Evolutionary conservation across 140 eudicot species (phyloP), one percentile per base, ranked within the genome.

Genomic region (Stevia rebaudiana): DNA sequence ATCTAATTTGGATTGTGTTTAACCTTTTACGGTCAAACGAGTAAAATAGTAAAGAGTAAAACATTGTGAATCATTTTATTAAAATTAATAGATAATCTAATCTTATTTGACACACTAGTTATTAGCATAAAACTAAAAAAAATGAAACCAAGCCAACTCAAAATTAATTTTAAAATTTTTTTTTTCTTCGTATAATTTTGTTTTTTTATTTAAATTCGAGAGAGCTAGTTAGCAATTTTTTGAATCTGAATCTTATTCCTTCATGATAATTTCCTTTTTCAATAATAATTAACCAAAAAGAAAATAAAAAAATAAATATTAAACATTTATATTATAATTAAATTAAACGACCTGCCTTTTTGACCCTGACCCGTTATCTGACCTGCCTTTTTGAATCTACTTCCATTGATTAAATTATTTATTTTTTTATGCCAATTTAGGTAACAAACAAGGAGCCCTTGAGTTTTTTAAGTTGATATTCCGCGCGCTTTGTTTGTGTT

Each of bases 401-500:
- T 8, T 18, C 55, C 55, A 10, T 61, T 0, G 1, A 3, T 50
- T 12, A 31, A 22, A 1, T 0, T 11, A 8, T n/a, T 16, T 31
- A 4, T 37, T 11, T 66, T 37, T 48, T 55, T 30, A 31, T 42
- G 31, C 28, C 50, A 43, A 54, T 61, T 37, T 72, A 92, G 98
- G 98, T 66, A 71, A 85, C 83, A 92, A 88, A 46, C 96, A 92
- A 65, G 98, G 98, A 59, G 81, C 95, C 22, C 31, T 85, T 3
- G 98, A 92, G 74, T 88, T 83, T 77, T 70, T 92, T 42, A 92
- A 92, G 82, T 69, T 92, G 78, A 75, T 92, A 15, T 85, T 92
- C 50, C 65, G 98, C 58, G 98, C 98, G 19, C 87, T 92, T 61
- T 92, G 97, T 80, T 72, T 92, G 63, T 92, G 98, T 46, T 92